phyloP scores from a whole-genome alignment of 495 filamentous ascomycete genomes.

The Podospora pseudocomata region DNA sequence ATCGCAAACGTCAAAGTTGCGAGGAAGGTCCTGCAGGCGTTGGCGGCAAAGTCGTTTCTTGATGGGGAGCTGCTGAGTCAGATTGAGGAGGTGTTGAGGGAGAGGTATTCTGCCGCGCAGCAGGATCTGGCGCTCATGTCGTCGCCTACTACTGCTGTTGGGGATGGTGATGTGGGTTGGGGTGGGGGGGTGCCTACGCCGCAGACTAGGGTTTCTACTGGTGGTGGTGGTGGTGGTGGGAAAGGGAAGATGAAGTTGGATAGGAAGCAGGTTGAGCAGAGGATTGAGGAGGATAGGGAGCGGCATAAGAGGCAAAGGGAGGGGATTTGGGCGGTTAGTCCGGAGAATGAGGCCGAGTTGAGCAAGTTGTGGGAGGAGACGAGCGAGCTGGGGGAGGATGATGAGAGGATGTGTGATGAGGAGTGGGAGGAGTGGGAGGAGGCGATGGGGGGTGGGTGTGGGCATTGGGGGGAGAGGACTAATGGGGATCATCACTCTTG shows the following conservation, averaged over 20 bases:
- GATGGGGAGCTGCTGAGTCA: conserved; percentile 64
- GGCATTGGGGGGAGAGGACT: conserved; percentile 4
- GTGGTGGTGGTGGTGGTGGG: too few relatives aligned
- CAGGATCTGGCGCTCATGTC: conserved; percentile 39
- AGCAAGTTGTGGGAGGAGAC: conserved; percentile 67
- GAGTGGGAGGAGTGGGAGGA: conserved; percentile 58
- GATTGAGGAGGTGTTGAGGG: conserved; percentile 74
- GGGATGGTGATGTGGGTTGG: conserved; percentile 29
- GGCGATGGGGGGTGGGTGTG: background rate
- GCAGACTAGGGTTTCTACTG: conserved; percentile 24
- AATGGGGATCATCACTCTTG: conserved; percentile 10
- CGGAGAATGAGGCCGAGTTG: conserved; percentile 64
- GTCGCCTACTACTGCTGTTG: conserved; percentile 30
- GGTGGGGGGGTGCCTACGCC: conserved; percentile 27
- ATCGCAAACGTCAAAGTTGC: conserved; percentile 94
- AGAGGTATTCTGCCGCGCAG: conserved; percentile 55
- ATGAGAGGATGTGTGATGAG: conserved; percentile 66
- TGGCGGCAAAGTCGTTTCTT: conserved; percentile 65
- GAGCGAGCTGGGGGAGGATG: conserved; percentile 81
- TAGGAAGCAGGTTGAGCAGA: conserved; percentile 84
- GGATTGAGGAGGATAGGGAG: conserved; percentile 95
- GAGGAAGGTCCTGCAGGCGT: conserved; percentile 67
- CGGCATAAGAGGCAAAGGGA: conserved; percentile 87
- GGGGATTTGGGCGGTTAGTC: conserved; percentile 79
- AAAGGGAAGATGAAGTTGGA: conserved; percentile 51